phyloP scores from a whole-genome alignment of 2,329 filamentous ascomycete genomes.

The Fusarium redolens region DNA sequence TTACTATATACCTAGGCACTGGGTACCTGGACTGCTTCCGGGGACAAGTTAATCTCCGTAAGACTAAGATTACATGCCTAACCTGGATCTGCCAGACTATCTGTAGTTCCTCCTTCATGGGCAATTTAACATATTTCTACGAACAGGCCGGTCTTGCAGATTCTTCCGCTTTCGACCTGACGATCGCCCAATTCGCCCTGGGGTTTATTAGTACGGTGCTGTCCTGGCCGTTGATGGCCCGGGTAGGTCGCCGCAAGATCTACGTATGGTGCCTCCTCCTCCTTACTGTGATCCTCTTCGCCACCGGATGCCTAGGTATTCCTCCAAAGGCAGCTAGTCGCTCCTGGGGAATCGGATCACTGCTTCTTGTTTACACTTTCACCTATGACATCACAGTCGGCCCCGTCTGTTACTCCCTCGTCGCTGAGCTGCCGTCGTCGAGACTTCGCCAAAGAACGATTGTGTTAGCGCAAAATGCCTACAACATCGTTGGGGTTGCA shows the following conservation, averaged over 20 bases:
- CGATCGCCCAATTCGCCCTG: neutral
- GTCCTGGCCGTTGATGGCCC: neutral
- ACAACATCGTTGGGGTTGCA: neutral
- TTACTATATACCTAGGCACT: neutral
- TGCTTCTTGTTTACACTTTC: neutral
- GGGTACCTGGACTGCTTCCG: neutral
- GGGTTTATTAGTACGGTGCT: neutral
- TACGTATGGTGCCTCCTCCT: neutral
- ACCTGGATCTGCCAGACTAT: neutral
- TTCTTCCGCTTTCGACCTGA: neutral
- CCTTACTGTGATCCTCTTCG: neutral
- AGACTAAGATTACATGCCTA: neutral
- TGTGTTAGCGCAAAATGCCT: neutral
- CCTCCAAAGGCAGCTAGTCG: neutral
- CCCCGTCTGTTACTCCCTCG: neutral
- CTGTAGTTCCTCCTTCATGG: neutral
- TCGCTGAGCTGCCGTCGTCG: neutral
- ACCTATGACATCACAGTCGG: neutral
- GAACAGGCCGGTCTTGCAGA: neutral
- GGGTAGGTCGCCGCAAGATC: neutral
- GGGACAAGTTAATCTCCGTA: neutral
- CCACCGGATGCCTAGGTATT: neutral
- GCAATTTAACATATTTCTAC: neutral
- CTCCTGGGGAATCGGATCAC: neutral
- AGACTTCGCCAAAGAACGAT: neutral